These are phyloP conservation scores for Annulohypoxylon maeteangense DNA, from an alignment of 495 filamentous ascomycete genomes.

Conservation along the genomic window DNA sequence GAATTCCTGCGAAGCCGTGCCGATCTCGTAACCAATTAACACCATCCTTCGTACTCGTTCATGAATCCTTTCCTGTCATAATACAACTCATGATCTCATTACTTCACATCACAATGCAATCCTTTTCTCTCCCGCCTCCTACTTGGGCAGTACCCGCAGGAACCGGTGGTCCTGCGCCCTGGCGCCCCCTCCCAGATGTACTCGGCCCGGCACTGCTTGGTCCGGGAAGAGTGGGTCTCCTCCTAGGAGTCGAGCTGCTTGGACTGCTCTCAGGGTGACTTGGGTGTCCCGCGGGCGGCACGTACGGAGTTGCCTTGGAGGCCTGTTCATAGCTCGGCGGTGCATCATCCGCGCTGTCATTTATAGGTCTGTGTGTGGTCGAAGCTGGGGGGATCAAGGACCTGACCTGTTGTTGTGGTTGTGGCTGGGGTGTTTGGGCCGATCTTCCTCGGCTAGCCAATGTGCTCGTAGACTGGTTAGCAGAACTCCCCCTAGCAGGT, in stretches of 20 bases:
- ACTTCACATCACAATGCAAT: constrained; percentile 40
- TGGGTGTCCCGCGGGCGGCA: constrained; percentile 69
- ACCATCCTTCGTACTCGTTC: constrained; percentile 14
- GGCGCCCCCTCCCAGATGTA: constrained; percentile 40
- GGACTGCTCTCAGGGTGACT: constrained; percentile 61
- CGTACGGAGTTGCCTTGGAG: constrained; percentile 69
- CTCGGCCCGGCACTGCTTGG: constrained; percentile 33
- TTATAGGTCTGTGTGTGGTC: constrained; percentile 49
- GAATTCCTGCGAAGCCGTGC: constrained; percentile 1
- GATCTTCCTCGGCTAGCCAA: constrained; percentile 32
- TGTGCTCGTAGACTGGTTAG: constrained; percentile 41
- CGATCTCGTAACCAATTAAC: constrained; percentile 18
- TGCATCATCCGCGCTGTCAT: constrained; percentile 68
- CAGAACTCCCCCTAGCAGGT: constrained; percentile 35
- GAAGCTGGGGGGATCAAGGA: constrained; percentile 55
- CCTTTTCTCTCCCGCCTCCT: constrained; percentile 41
- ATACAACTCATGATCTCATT: not conserved
- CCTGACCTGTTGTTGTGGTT: constrained; percentile 55
- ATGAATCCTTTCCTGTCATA: not conserved
- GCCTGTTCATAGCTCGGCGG: constrained; percentile 89
- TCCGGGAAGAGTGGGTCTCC: constrained; percentile 24
- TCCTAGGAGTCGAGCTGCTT: constrained; percentile 34
- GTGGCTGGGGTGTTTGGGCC: too few species aligned
- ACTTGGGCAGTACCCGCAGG: constrained; percentile 22
- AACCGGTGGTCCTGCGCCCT: constrained; percentile 34